Evolutionary conservation across 768 basidiomycete genomes (phyloP).

Genomic region (Arthromyces matolae): DNA sequence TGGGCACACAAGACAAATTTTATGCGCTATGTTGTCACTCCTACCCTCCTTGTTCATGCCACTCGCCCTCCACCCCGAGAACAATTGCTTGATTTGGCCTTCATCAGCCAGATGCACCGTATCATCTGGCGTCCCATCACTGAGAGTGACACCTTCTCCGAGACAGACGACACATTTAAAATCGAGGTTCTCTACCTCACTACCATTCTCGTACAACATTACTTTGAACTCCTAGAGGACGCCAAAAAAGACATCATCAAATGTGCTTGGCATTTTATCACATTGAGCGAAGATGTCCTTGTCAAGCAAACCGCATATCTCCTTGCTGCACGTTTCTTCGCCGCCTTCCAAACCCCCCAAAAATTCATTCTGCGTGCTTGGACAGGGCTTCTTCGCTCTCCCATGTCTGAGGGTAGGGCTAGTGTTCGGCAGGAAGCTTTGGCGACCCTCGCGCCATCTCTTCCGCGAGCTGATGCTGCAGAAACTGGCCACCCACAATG

Average conservation of each 20-base stretch:
- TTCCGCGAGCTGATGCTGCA: conserved; percentile 57
- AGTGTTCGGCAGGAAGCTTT: conserved; percentile 81
- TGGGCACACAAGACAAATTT: conserved; percentile 78
- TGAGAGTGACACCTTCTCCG: conserved; percentile 46
- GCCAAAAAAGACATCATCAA: conserved; percentile 90
- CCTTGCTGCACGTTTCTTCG: conserved; percentile 88
- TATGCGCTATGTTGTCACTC: conserved; percentile 82
- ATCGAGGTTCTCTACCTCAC: conserved; percentile 91
- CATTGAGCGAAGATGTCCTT: conserved; percentile 73
- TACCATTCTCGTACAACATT: conserved; percentile 82
- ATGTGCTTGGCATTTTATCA: conserved; percentile 87
- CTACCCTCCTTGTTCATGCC: conserved; percentile 78
- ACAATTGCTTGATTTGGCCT: conserved; percentile 66
- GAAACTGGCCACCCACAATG: conserved; percentile 69
- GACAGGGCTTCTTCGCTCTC: conserved; percentile 82
- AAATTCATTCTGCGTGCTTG: conserved; percentile 92
- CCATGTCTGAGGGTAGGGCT: conserved; percentile 65
- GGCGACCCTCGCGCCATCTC: conserved; percentile 78
- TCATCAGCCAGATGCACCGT: conserved; percentile 64
- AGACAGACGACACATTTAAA: conserved; percentile 79
- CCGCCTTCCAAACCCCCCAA: conserved; percentile 79
- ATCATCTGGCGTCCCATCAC: conserved; percentile 82
- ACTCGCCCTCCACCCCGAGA: conserved; percentile 47
- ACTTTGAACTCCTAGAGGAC: conserved; percentile 73
- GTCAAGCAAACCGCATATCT: conserved; percentile 93